These are phyloP conservation scores for Sclerotinia minor DNA, from an alignment of 2,329 filamentous ascomycete species.

Conservation along the genomic window DNA sequence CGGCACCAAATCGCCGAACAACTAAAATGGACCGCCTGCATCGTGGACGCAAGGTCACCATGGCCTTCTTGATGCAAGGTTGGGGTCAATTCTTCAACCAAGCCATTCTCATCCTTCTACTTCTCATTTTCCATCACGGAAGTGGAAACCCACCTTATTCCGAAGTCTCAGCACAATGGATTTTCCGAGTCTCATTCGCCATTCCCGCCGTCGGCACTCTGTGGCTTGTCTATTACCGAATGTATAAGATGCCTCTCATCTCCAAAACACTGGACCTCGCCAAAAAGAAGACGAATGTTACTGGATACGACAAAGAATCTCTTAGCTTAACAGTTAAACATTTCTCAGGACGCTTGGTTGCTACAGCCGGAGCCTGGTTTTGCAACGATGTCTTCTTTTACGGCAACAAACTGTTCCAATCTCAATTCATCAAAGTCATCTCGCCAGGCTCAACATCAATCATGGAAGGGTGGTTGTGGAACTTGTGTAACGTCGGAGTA, in stretches of 20 bases:
- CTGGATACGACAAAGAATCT: conserved; percentile 87
- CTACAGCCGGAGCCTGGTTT: conserved; percentile 89
- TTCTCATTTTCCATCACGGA: conserved; percentile 80
- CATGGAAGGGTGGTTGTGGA: conserved; percentile 89
- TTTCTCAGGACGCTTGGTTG: conserved; percentile 83
- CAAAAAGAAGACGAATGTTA: conserved; percentile 85
- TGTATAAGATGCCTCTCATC: conserved; percentile 88
- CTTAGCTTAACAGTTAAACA: conserved; percentile 74
- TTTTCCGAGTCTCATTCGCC: conserved; percentile 89
- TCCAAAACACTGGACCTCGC: conserved; percentile 77
- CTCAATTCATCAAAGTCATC: conserved; percentile 83
- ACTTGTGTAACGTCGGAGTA: conserved; percentile 85
- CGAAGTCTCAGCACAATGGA: conserved; percentile 76
- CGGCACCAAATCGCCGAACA: conserved; percentile 81
- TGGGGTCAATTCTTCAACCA: conserved; percentile 98
- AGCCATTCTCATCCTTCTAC: conserved; percentile 78
- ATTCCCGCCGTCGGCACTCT: conserved; percentile 87
- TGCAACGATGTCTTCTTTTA: conserved; percentile 99
- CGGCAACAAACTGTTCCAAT: conserved; percentile 97
- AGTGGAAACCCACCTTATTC: conserved; percentile 68
- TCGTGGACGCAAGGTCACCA: conserved; percentile 92
- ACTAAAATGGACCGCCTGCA: conserved; percentile 92
- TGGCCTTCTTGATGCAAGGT: conserved; percentile 96
- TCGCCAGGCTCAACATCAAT: conserved; percentile 62
- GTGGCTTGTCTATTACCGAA: conserved; percentile 95